phyloP scores from a whole-genome alignment of 2,329 filamentous ascomycete genomes.

The Simplicillium aogashimaense region DNA sequence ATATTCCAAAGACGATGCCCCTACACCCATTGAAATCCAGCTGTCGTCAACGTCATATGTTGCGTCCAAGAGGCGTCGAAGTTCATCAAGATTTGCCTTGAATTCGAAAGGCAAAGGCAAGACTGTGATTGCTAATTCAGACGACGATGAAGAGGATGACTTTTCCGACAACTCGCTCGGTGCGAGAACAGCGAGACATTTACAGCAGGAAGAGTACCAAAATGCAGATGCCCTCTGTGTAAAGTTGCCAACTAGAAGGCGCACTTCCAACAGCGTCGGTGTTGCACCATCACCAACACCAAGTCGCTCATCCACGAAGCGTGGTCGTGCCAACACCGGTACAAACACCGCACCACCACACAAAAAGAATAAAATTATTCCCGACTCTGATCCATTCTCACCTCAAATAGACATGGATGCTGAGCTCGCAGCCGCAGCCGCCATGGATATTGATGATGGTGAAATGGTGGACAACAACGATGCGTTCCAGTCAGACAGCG shows the following conservation, averaged over 20 bases:
- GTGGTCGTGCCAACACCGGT: constrained; percentile 9
- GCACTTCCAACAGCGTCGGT: constrained; percentile 1
- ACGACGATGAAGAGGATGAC: constrained; percentile 22
- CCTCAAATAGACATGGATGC: constrained; percentile 20
- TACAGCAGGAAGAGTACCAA: constrained; percentile 22
- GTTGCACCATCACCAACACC: constrained; percentile 3
- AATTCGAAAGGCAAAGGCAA: constrained; percentile 32
- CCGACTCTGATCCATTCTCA: constrained; percentile 15
- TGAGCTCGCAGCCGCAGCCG: constrained; percentile 17
- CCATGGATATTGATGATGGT: constrained; percentile 8
- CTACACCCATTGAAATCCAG: constrained; percentile 17
- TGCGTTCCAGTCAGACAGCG: constrained; percentile 8
- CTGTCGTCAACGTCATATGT: constrained; percentile 13
- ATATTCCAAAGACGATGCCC: neutral
- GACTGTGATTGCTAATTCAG: constrained; percentile 30
- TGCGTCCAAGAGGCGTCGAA: constrained; percentile 19
- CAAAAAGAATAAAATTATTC: constrained; percentile 19
- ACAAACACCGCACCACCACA: constrained; percentile 12
- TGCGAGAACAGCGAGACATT: constrained; percentile 20
- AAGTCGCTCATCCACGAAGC: constrained; percentile 13
- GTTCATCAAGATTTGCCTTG: constrained; percentile 37
- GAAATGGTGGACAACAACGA: constrained; percentile 9
- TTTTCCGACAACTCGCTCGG: constrained; percentile 15
- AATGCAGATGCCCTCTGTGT: constrained; percentile 5
- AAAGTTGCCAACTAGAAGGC: constrained; percentile 3